These are phyloP conservation scores for Rhinocladiella mackenziei DNA, from an alignment of 2,329 filamentous ascomycete genomes.

Conservation along the genomic window DNA sequence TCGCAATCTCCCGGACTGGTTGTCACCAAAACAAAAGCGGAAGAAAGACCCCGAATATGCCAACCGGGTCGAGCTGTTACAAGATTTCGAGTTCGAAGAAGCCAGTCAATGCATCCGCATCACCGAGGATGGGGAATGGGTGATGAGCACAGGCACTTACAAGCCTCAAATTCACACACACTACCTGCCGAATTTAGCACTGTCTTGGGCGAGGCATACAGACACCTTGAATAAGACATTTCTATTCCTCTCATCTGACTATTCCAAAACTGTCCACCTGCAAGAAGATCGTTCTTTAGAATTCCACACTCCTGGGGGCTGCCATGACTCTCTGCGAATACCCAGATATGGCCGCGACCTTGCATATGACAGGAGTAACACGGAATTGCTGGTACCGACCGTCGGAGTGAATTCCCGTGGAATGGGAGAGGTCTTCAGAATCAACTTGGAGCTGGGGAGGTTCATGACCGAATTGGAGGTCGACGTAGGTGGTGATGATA, in stretches of 20 bases:
- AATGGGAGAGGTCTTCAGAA: slow-evolving; percentile 82
- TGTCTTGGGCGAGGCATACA: slow-evolving; percentile 92
- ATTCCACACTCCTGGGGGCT: slow-evolving; percentile 83
- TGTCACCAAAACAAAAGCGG: slow-evolving; percentile 81
- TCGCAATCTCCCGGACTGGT: slow-evolving; percentile 89
- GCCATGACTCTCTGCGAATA: slow-evolving; percentile 83
- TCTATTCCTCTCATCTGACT: slow-evolving; percentile 80
- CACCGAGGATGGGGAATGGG: slow-evolving; percentile 94
- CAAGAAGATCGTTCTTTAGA: slow-evolving; percentile 89
- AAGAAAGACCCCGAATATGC: slow-evolving; percentile 92
- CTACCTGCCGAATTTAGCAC: slow-evolving; percentile 82
- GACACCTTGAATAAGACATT: slow-evolving; percentile 89
- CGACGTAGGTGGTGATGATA: slow-evolving; percentile 81
- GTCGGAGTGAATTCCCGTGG: slow-evolving; percentile 84
- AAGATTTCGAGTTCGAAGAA: slow-evolving; percentile 97
- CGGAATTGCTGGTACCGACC: slow-evolving; percentile 81
- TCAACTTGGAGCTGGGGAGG: slow-evolving; percentile 86
- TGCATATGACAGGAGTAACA: slow-evolving; percentile 73
- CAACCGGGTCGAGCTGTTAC: slow-evolving; percentile 87
- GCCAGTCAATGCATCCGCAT: slow-evolving; percentile 85
- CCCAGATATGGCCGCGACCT: slow-evolving; percentile 90
- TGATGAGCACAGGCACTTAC: slow-evolving; percentile 81
- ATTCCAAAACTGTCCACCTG: slow-evolving; percentile 88
- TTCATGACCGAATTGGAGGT: slow-evolving; percentile 94
- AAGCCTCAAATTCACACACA: slow-evolving; percentile 92